Evolutionary conservation across 495 filamentous ascomycete genomes (phyloP).

Genomic region (Polyplosphaeria fusca): DNA sequence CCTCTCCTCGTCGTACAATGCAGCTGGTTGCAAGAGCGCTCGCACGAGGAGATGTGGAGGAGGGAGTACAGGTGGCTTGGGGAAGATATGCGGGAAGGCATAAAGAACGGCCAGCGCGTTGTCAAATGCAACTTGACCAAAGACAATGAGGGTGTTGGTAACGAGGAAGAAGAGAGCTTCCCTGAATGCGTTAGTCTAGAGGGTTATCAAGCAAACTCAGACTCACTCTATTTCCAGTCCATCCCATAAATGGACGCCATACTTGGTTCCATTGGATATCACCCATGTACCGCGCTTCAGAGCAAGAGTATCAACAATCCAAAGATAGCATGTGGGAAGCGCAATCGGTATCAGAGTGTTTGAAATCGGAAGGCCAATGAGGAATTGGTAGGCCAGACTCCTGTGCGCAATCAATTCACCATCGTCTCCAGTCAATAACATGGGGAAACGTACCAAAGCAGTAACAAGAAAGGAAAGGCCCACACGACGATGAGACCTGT

Average conservation of each 20-base stretch:
- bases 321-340: slow-evolving; percentile 63
- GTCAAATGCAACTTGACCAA: slow-evolving; percentile 63
- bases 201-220: not conserved
- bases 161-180: slow-evolving; percentile 66
- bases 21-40: slow-evolving; percentile 46
- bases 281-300: slow-evolving; percentile 62
- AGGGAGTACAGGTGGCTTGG: slow-evolving; percentile 41
- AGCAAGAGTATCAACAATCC: slow-evolving; percentile 63
- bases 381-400: slow-evolving; percentile 55
- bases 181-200: slow-evolving; percentile 18
- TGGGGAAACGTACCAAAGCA: slow-evolving; percentile 51
- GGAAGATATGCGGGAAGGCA: slow-evolving; percentile 52
- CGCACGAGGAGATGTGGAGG: slow-evolving; percentile 47
- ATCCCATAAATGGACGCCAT: slow-evolving; percentile 56
- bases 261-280: slow-evolving; percentile 60
- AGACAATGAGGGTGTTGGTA: slow-evolving; percentile 62
- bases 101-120: slow-evolving; percentile 57
- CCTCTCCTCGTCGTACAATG: slow-evolving; percentile 50
- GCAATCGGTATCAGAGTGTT: slow-evolving; percentile 54
- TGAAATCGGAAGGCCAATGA: slow-evolving; percentile 52
- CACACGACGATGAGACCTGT: slow-evolving; percentile 65
- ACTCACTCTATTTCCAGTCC: slow-evolving; percentile 56
- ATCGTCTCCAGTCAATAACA: not conserved
- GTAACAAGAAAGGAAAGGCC: slow-evolving; percentile 59
- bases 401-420: slow-evolving; percentile 22